Base-by-base conservation (phyloP, 2,329 filamentous ascomycete species). In the Colletotrichum sp. region DNA sequence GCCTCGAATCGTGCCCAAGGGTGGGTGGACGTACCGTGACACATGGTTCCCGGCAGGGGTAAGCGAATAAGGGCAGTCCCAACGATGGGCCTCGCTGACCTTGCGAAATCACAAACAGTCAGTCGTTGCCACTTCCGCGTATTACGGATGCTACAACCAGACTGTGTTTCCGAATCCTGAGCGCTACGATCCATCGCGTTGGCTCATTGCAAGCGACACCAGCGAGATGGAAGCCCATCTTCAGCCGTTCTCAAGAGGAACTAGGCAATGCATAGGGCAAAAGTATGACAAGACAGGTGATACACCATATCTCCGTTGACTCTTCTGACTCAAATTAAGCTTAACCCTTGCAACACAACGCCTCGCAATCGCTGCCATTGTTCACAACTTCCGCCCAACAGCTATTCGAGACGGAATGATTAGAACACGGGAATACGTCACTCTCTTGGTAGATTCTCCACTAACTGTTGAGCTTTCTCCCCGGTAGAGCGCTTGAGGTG, bases 241-340 rank as follows among this genome's bases (percentile, higher is more conserved):
- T 22, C 62, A 72, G 34, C 72, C 72, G 6, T 75, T 75, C 39
- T 75, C 72, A 5, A 44, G 68, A 30, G 72, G 72, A 2, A 68
- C 62, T 7, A 32, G 72, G 11, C 72, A 72, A 19, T 75, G 72
- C 30, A 75, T 75, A 29, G 72, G 72, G 30, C 68, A 75, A 62
- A 75, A 72, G 69, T 72, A 22, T 16, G 66, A 59, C 9, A 4
- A 22, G 8, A 16, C 64, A 61, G 8, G 29, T 44, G 39, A 44
- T 8, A 5, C 8, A 44, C 39, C 9, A 44, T 16, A 11, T 49
- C n/a, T 44, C 36, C 15, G 16, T 39, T 39, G 16, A 39, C 36
- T 39, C 36, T 39, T 39, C 36, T 39, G 16, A 39, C 36, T 5
- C 15, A 19, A 39, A 19, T 39, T 19, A 1, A 39, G 36, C 15